Evolutionary conservation across 192 early-diverging fungal genomes (phyloP).

Genomic region (Coemansia sp.): DNA sequence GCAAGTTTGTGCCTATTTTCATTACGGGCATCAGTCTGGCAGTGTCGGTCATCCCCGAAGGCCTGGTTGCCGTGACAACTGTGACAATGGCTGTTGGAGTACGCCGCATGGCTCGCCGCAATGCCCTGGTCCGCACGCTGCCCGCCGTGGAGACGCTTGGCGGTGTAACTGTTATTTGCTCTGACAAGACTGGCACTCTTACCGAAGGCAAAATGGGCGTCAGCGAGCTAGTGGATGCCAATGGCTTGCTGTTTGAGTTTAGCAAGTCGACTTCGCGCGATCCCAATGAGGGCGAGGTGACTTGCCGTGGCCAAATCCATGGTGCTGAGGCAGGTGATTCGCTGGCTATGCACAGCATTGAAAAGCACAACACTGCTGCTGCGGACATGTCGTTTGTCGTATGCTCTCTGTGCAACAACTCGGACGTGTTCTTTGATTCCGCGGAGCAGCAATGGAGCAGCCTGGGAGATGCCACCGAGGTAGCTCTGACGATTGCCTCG

Average conservation of each 20-base stretch:
- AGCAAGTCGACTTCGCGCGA: constrained; percentile 67
- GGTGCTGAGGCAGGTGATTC: constrained; percentile 48
- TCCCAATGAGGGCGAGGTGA: constrained; percentile 59
- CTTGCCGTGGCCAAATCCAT: constrained; percentile 61
- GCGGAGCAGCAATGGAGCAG: constrained; percentile 65
- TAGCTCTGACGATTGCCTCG: constrained; percentile 83
- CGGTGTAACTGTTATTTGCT: constrained; percentile 94
- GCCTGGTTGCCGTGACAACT: constrained; percentile 95
- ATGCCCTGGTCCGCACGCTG: constrained; percentile 89
- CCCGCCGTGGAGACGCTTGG: constrained; percentile 95
- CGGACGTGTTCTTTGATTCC: constrained; percentile 62
- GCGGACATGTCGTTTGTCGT: constrained; percentile 78
- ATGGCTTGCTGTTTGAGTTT: constrained; percentile 37
- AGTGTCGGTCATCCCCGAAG: constrained; percentile 97
- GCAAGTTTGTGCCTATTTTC: constrained; percentile 67
- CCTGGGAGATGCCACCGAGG: constrained; percentile 94
- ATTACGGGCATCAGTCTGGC: constrained; percentile 87
- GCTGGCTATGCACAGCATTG: constrained; percentile 33
- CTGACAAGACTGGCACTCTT: constrained; percentile 96
- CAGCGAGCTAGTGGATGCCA: constrained; percentile 60
- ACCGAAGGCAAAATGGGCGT: constrained; percentile 98
- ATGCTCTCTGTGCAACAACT: constrained; percentile 84
- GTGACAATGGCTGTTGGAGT: constrained; percentile 97
- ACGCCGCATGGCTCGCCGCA: constrained; percentile 82
- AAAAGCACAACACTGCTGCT: constrained; percentile 58